Percentiles rank a stretch among this genome's conserved stretches.
Conservation (phyloP, 225 moss, liverwort and hornwort genomes). For the Physcomitrellopsis africana region DNA sequence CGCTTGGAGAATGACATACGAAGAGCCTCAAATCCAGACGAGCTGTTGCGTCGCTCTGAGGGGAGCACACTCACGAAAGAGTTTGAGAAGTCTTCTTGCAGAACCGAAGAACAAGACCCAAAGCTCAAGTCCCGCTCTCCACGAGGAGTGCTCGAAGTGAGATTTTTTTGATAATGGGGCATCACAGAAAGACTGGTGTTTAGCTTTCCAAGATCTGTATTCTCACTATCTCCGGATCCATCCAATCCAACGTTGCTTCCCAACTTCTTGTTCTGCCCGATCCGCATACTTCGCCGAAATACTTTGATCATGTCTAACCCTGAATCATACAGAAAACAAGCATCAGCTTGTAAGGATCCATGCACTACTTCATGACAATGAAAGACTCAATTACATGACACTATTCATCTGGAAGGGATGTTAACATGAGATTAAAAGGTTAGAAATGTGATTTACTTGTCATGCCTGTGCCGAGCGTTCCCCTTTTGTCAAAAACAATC, state of each 20-base stretch:
- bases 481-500: slow-evolving; percentile 57
- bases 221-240: slow-evolving; percentile 21
- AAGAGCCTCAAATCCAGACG: slow-evolving; percentile 53
- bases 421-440: neutral
- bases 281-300: slow-evolving; percentile 47
- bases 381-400: neutral
- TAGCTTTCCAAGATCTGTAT: slow-evolving; percentile 22
- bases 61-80: slow-evolving; percentile 41
- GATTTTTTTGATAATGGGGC: neutral
- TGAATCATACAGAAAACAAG: slow-evolving; percentile 18
- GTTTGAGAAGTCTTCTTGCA: slow-evolving; percentile 38
- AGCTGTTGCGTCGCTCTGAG: slow-evolving; percentile 39
- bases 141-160: neutral
- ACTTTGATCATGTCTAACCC: slow-evolving; percentile 58
- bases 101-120: slow-evolving; percentile 43
- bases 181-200: slow-evolving; percentile 27
- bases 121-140: slow-evolving; percentile 34
- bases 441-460: slow-evolving; percentile 32
- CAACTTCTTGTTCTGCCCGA: slow-evolving; percentile 41
- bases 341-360: neutral
- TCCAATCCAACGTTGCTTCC: slow-evolving; percentile 27
- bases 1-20: slow-evolving; percentile 57
- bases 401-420: neutral
- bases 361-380: neutral
- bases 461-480: slow-evolving; percentile 44